These are phyloP conservation scores for Penicillium egyptiacum DNA, from an alignment of 495 filamentous ascomycete genomes.

Conservation along the genomic window DNA sequence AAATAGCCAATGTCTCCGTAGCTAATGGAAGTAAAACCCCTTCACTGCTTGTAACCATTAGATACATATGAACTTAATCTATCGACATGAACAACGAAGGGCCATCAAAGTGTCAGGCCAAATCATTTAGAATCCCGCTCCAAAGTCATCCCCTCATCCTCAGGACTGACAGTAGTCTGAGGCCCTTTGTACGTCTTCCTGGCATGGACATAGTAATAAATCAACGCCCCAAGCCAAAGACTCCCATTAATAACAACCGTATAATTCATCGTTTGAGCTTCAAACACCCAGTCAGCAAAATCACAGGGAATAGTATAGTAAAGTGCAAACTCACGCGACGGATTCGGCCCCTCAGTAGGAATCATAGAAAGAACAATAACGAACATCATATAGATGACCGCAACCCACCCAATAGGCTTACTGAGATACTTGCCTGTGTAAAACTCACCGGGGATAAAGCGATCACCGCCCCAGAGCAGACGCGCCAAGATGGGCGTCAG, in stretches of 20 bases:
- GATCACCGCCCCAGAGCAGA: slow-evolving; percentile 59
- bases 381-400: slow-evolving; percentile 53
- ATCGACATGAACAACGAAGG: background rate
- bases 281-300: slow-evolving; percentile 8
- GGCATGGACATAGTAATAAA: slow-evolving; percentile 66
- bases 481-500: slow-evolving; percentile 62
- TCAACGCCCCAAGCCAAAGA: slow-evolving; percentile 58
- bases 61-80: background rate
- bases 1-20: background rate
- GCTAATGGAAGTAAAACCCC: too few species aligned
- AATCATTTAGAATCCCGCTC: background rate
- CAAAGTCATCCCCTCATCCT: slow-evolving; percentile 24
- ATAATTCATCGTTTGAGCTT: slow-evolving; percentile 61
- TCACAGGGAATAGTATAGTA: background rate
- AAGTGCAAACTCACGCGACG: slow-evolving; percentile 28
- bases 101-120: too few species aligned
- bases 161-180: slow-evolving; percentile 57
- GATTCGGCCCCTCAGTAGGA: slow-evolving; percentile 53
- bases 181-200: slow-evolving; percentile 73
- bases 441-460: slow-evolving; percentile 64
- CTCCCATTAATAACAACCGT: slow-evolving; percentile 62
- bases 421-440: slow-evolving; percentile 52
- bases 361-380: slow-evolving; percentile 55
- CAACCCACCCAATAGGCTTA: slow-evolving; percentile 56
- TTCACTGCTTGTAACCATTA: background rate